These are phyloP conservation scores for Leccinum longicurvipes DNA, from an alignment of 768 basidiomycete species.

Conservation along the genomic window DNA sequence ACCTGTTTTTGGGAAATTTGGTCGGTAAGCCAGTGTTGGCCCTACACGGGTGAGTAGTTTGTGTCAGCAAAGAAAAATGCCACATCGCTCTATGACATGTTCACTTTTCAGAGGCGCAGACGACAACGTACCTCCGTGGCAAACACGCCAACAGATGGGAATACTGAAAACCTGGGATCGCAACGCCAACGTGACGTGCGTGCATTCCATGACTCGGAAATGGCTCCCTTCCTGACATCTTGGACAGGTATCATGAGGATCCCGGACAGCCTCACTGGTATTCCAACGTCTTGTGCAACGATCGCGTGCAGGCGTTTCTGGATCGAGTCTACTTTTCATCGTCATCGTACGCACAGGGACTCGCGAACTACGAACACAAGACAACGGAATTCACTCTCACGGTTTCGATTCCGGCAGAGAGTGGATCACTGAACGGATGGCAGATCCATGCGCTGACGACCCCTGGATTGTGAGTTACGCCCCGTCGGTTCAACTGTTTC, in stretches of 20 bases:
- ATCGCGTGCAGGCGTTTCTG: slow-evolving; percentile 55
- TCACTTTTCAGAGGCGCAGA: slow-evolving; percentile 58
- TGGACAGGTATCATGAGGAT: slow-evolving; percentile 61
- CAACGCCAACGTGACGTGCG: slow-evolving; percentile 52
- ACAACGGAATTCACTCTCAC: slow-evolving; percentile 61
- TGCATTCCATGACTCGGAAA: background rate
- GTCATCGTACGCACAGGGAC: background rate
- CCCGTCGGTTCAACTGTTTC: background rate
- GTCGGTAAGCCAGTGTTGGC: slow-evolving; percentile 66
- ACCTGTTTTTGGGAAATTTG: slow-evolving; percentile 78
- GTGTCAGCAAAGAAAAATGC: background rate
- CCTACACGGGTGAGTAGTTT: slow-evolving; percentile 65
- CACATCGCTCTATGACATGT: background rate
- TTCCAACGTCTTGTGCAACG: slow-evolving; percentile 51
- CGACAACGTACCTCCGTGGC: slow-evolving; percentile 86
- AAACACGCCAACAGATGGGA: slow-evolving; percentile 64
- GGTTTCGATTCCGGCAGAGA: slow-evolving; percentile 63
- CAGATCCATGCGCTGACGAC: slow-evolving; percentile 51
- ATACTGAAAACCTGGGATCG: slow-evolving; percentile 57
- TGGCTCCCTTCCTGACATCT: background rate
- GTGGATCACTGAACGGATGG: slow-evolving; percentile 70
- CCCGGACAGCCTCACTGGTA: slow-evolving; percentile 70
- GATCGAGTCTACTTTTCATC: slow-evolving; percentile 29
- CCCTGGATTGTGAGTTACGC: slow-evolving; percentile 64
- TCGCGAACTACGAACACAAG: background rate